Evolutionary conservation across 1,284 basidiomycete genomes (phyloP), one percentile per base, ranked within the genome.

Genomic region (Ustilago cynodontis): DNA sequence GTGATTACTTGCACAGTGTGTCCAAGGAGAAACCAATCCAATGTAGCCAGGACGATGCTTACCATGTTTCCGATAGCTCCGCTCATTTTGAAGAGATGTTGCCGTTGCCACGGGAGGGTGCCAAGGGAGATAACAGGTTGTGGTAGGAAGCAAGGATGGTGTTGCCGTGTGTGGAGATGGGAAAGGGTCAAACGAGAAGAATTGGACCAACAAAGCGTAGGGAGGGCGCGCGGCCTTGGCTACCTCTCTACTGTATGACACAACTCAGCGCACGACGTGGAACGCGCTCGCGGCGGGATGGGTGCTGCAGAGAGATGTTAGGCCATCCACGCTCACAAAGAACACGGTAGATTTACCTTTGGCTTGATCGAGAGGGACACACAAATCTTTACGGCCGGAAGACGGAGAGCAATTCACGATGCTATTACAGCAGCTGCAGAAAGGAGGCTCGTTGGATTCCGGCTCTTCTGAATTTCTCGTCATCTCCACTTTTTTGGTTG

Each of bases 271-370:
- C 33, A 18, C 56, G 65, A 68, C 65, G 59, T 59, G 61, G 47
- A 60, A 60, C 37, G 52, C 51, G 45, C 41, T n/a, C 37, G 52
- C 51, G n/a, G n/a, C n/a, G n/a, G n/a, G n/a, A n/a, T 91, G 88
- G 90, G 90, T 91, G 91, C 90, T 89, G 90, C 90, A 90, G 90
- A 14, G 7, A 3, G 14, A 37, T 43, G 41, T 43, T 43, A 43
- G 41, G n/a, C 41, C 20, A 1, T 7, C 0, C 0, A 9, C 8
- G 7, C 41, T 43, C 41, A 43, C 41, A 43, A 37, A 9, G 3
- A 16, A 10, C 31, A 13, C 35, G 14, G 9, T 37, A 10, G 7
- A 9, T 37, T 37, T n/a, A n/a, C n/a, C n/a, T n/a, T 13, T 37
- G 35, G 18, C 50, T 54, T 41, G 59, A 58, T 61, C 33, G 51